A percentile compares a stretch with the other conserved stretches of the same genome.
Evolutionary conservation across 345 rosid genomes (phyloP).

Genomic region (Clausena lansium): DNA sequence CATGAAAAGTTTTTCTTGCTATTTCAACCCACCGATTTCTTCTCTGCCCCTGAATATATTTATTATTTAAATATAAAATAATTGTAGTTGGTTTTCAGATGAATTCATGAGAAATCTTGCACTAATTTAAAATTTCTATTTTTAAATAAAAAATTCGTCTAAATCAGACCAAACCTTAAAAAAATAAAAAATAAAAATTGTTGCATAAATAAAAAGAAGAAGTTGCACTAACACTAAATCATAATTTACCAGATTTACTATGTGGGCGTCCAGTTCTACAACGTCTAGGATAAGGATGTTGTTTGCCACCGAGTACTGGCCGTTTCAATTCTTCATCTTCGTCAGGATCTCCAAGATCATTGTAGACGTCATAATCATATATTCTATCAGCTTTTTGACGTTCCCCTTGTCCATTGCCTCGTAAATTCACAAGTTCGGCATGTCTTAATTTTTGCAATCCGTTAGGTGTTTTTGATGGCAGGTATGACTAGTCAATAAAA

Average conservation of each 20-base stretch:
- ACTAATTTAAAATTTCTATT: too few species aligned
- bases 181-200: too few species aligned
- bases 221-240: too few species aligned
- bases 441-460: slow-evolving; percentile 31
- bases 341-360: slow-evolving; percentile 42
- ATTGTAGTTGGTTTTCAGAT: too few species aligned
- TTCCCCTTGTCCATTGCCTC: slow-evolving; percentile 44
- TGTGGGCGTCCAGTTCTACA: slow-evolving; percentile 51
- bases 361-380: slow-evolving; percentile 42
- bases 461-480: slow-evolving; percentile 37
- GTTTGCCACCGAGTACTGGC: slow-evolving; percentile 28
- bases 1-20: too few species aligned
- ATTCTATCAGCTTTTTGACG: slow-evolving; percentile 30
- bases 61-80: too few species aligned
- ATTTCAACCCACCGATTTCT: too few species aligned
- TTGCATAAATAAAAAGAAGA: too few species aligned
- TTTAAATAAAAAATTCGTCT: too few species aligned
- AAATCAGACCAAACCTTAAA: too few species aligned
- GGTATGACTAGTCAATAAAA: slow-evolving; percentile 22
- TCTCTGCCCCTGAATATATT: too few species aligned
- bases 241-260: slow-evolving; percentile 20
- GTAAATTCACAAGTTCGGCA: slow-evolving; percentile 28
- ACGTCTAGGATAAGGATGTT: slow-evolving; percentile 55
- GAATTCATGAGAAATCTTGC: too few species aligned
- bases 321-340: slow-evolving; percentile 2